phyloP scores from a whole-genome alignment of 495 filamentous ascomycete species.

The Opeltia flavorubescens region DNA sequence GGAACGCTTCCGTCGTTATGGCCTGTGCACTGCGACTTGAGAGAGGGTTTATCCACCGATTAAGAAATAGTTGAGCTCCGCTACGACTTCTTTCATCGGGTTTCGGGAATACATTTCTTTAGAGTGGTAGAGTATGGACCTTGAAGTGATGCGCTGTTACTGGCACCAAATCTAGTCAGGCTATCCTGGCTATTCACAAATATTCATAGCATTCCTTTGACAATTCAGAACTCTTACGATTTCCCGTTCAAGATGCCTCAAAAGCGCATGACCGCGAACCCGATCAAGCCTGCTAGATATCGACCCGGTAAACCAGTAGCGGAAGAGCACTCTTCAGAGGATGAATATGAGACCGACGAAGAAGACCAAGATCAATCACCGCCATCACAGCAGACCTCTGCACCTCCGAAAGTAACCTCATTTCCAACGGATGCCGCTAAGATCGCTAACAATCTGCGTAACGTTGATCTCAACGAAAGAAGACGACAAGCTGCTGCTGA shows the following conservation, averaged over 20 bases:
- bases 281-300: constrained; percentile 65
- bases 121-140: too few species aligned
- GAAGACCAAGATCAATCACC: constrained; percentile 30
- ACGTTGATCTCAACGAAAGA: constrained; percentile 51
- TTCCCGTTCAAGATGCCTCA: constrained; percentile 49
- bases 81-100: too few species aligned
- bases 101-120: too few species aligned
- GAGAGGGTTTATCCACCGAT: too few species aligned
- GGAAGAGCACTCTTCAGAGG: constrained; percentile 49
- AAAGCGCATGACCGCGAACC: constrained; percentile 93
- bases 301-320: constrained; percentile 70
- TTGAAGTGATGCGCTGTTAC: too few species aligned
- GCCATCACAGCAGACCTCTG: constrained; percentile 25
- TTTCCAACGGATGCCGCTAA: constrained; percentile 34
- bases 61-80: too few species aligned
- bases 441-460: constrained; percentile 45
- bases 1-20: too few species aligned
- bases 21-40: too few species aligned
- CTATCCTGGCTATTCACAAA: too few species aligned
- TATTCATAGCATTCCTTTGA: too few species aligned
- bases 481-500: constrained; percentile 30
- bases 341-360: constrained; percentile 43
- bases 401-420: constrained; percentile 41
- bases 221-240: too few species aligned
- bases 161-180: too few species aligned